Base-by-base conservation (phyloP, 2,329 filamentous ascomycete species). In the Catunica adiposa region DNA sequence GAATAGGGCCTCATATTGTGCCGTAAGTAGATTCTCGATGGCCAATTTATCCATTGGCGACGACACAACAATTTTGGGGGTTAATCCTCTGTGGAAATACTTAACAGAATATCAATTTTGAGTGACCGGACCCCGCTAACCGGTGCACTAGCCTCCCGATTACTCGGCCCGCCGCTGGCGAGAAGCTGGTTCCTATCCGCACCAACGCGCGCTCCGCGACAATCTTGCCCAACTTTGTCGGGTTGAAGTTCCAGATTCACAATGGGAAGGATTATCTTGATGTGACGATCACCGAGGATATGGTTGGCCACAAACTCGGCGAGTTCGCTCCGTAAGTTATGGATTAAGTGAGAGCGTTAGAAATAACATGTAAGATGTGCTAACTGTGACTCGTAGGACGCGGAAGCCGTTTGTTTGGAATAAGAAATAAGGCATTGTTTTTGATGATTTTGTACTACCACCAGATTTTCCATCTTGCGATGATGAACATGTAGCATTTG, bases 291-390 rank as follows among this genome's bases (percentile, higher is more conserved):
- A 94, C 89, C 15, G 89, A 95, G 67, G 86, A 95, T 65, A 96
- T 96, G 89, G 89, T 96, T 52, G 89, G 89, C 55, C 85, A 92
- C 70, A 96, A 95, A 71, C 75, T 96, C 62, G 89, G 89, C 63
- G 89, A 96, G 71, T 96, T 95, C 68, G 82, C 88, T 60, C 74
- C 80, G 89, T 95, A 78, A 65, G 87, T 80, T 52, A 46, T 34
- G 5, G 29, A 11, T 5, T 5, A 5, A 34, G 5, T 5, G 29
- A 34, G 29, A 11, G 29, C 29, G 11, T 34, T n/a, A n/a, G n/a
- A n/a, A n/a, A 34, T 34, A 34, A 34, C 5, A 34, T 23, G 22
- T 9, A 48, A 14, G 17, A 7, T 8, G 25, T 25, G 9, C 25
- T 55, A 25, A 44, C 52, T 15, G 1, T 51, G 29, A 56, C 17